Percentiles rank a stretch among this genome's conserved stretches.
Evolutionary conservation across 106 monocot species (phyloP).

Genomic region (Gastrodia elata): DNA sequence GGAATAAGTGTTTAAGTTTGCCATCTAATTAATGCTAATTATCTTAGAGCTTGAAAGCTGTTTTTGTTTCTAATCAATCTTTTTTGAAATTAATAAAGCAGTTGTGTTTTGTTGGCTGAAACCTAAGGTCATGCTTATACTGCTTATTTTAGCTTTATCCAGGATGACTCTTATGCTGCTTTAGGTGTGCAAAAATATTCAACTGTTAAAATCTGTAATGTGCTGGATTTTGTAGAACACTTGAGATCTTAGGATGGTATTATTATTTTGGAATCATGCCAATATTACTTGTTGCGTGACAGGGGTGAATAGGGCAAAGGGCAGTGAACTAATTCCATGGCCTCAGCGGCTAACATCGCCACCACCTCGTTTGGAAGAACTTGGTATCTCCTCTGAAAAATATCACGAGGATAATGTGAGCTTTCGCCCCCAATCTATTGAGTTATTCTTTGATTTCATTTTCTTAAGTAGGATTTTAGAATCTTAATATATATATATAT

Average conservation of each 20-base stretch:
- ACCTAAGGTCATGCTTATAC: no score
- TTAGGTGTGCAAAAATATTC: no score
- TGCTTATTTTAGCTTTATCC: no score
- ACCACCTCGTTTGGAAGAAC: conserved; percentile 76
- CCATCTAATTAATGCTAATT: no score
- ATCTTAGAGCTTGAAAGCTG: no score
- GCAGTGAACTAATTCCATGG: conserved; percentile 64
- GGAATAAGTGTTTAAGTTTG: no score
- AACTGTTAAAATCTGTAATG: not conserved
- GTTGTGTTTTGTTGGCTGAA: no score
- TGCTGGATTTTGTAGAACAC: not conserved
- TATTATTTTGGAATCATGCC: not conserved
- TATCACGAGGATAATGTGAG: conserved; percentile 64
- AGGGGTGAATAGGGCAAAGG: conserved; percentile 48
- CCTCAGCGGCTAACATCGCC: conserved; percentile 62
- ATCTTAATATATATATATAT: no score
- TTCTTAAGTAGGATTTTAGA: no score
- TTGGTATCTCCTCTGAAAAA: conserved; percentile 42
- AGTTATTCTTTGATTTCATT: not conserved
- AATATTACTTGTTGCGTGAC: not conserved
- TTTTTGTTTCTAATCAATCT: no score
- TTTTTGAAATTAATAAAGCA: no score
- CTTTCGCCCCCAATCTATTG: not conserved
- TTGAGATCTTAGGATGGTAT: not conserved
- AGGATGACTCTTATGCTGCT: no score